Base-by-base conservation (phyloP, 192 early-diverging fungal species). In the Umbelopsis sp. region DNA sequence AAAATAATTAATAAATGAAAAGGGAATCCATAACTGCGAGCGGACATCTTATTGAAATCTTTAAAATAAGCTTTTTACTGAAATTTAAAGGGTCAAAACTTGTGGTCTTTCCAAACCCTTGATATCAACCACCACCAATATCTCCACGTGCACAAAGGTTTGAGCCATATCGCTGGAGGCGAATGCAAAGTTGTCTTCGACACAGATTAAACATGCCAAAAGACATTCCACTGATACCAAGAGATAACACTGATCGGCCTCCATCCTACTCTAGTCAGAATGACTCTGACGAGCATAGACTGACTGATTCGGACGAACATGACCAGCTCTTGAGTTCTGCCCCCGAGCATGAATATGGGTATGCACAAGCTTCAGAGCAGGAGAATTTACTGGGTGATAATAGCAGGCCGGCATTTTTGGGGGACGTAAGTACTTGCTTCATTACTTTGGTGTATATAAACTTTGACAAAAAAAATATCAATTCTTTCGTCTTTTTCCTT, bases 161-260 rank as follows among this genome's bases (percentile, higher is more conserved):
- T 21, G 33, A n/a, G 55, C 13, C 30, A 35, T 11, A 61, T 5
- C 27, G 11, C 4, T 11, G 33, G 13, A 61, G 30, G 55, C 55
- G 55, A 61, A 61, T 61, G 55, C 55, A 61, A 35, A 22, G 13
- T 61, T 25, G 55, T 18, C 55, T 61, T 61, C 55, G 55, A 22
- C 55, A 61, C 18, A 61, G 55, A 61, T 35, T 61, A 25, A 61
- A 13, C 18, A 35, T 30, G 33, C 27, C 55, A 16, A 25, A 30
- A 61, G 55, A 61, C 27, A 61, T 61, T 61, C 55, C 55, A 15
- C 55, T 61, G 16, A 37, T 25, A 35, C 55, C 55, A 35, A 61
- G 55, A 33, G 55, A n/a, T 33, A 61, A 30, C 33, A 27, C 16
- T 27, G 55, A 61, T 4, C 27, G 18, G 12, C 13, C 55, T 13